A percentile compares a stretch with the other conserved stretches of the same genome.
Conservation (phyloP, 2,329 filamentous ascomycete genomes). For the Ascochyta lentis region DNA sequence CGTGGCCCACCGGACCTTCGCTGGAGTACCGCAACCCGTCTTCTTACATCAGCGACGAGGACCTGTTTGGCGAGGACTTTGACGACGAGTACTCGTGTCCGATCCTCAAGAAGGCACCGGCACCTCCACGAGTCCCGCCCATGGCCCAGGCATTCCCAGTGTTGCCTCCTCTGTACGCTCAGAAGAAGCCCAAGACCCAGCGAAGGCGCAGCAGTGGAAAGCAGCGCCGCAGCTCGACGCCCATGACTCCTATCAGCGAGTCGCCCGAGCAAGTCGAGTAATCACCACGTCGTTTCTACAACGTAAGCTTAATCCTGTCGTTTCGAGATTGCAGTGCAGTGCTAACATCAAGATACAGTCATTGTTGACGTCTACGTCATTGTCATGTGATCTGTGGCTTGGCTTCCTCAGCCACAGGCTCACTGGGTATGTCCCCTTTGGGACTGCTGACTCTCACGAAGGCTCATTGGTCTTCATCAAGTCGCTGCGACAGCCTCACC, state of each 20-base stretch:
- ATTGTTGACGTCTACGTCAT: constrained; percentile 23
- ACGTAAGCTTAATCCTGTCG: constrained; percentile 23
- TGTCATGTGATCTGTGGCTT: constrained; percentile 14
- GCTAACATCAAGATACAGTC: constrained; percentile 28
- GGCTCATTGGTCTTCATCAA: constrained; percentile 3
- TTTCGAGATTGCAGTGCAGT: constrained; percentile 9
- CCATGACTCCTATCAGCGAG: constrained; percentile 53
- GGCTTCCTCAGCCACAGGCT: constrained; percentile 6
- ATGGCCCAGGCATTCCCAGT: constrained; percentile 47
- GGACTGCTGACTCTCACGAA: not conserved
- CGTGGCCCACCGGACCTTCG: constrained; percentile 49
- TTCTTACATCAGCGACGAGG: constrained; percentile 52
- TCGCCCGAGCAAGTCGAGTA: constrained; percentile 49
- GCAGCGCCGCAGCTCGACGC: constrained; percentile 49
- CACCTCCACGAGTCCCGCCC: constrained; percentile 47
- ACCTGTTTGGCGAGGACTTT: constrained; percentile 50
- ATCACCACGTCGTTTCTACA: constrained; percentile 20
- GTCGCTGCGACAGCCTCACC: constrained; percentile 8
- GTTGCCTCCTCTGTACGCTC: constrained; percentile 49
- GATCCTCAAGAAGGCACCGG: constrained; percentile 49
- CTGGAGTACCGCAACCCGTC: constrained; percentile 48
- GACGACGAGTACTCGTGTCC: constrained; percentile 42
- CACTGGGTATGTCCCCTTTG: constrained; percentile 2
- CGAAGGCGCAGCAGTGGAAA: constrained; percentile 51
- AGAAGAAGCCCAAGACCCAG: constrained; percentile 51